Conservation (phyloP, 1,284 basidiomycete species). For the Ceratobasidium papillatum region DNA sequence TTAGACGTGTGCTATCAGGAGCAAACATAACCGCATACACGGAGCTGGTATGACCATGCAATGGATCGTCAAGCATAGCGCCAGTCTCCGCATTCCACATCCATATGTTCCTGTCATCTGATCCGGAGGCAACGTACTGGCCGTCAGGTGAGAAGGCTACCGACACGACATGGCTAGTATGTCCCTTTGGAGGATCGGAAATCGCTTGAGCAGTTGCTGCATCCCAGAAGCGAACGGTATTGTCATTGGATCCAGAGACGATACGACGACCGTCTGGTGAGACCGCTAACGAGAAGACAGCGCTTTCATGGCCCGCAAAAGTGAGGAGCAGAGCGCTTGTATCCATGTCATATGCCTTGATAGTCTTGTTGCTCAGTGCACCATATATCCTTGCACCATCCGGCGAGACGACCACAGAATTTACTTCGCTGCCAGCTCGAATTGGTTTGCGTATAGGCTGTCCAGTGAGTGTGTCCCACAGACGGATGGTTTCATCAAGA, state of each 20-base stretch:
- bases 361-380: background rate
- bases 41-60: conserved; percentile 83
- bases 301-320: background rate
- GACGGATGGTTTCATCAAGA: conserved; percentile 4
- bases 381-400: conserved; percentile 9
- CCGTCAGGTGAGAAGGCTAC: conserved; percentile 86
- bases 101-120: conserved; percentile 82
- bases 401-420: conserved; percentile 7
- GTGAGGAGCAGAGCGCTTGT: background rate
- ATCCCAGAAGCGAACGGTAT: conserved; percentile 88
- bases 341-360: conserved; percentile 13
- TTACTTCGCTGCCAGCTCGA: background rate
- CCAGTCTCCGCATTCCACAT: conserved; percentile 86
- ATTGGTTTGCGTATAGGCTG: background rate
- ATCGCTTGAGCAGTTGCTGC: conserved; percentile 68
- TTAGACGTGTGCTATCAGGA: conserved; percentile 79
- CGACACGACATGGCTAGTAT: conserved; percentile 78
- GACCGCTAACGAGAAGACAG: conserved; percentile 81
- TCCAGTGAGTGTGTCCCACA: conserved; percentile 22
- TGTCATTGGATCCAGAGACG: conserved; percentile 88
- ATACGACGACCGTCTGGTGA: conserved; percentile 83
- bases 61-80: conserved; percentile 68
- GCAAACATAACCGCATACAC: conserved; percentile 88
- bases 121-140: conserved; percentile 83
- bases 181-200: conserved; percentile 67